Base-by-base conservation (phyloP, 2,329 filamentous ascomycete genomes). In the Alternaria dauci region DNA sequence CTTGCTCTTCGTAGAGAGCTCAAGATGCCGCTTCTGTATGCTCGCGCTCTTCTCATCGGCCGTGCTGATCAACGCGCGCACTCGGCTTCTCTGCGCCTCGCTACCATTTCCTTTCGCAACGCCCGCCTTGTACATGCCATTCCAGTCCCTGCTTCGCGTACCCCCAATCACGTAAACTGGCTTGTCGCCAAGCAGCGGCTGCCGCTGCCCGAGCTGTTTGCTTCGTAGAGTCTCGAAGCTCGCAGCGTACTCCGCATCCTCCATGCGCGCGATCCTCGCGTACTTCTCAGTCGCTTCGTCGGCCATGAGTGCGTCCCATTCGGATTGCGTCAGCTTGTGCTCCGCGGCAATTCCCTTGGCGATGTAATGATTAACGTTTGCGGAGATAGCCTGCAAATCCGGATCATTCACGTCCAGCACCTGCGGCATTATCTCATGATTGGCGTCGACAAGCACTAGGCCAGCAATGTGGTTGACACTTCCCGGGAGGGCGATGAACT, bases 91-190 rank as follows among this genome's bases (percentile, higher is more conserved):
- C 68, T 79, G 62, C 51, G 73, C 71, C 57, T 75, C 71, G 0
- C 69, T 78, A 7, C 78, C 78, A 53, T 78, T 75, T 3, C 75
- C 76, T 52, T 52, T 72, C 26, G 62, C 72, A 36, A 78, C 60
- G 3, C 76, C 77, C 16, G 66, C 72, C 36, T 70, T 60, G 52
- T 77, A 79, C 63, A 78, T 52, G 2, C 67, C 62, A 54, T 57
- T 65, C 71, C 71, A 53, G 0, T 53, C 51, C 9, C 26, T 23
- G 14, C 51, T 32, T 3, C 36, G 36, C 38, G 30, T 53, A 6
- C 51, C 51, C 2, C 36, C 26, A 23, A 53, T 42, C 2, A 43
- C 51, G 4, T 42, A 53, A 1, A 42, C 25, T 2, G 51, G 51
- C 18, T 32, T 53, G 3, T 34, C 9, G 6, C 18, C 18, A 8